Conservation (phyloP, 2,329 filamentous ascomycete species). For the Gaeumannomyces sp. region DNA sequence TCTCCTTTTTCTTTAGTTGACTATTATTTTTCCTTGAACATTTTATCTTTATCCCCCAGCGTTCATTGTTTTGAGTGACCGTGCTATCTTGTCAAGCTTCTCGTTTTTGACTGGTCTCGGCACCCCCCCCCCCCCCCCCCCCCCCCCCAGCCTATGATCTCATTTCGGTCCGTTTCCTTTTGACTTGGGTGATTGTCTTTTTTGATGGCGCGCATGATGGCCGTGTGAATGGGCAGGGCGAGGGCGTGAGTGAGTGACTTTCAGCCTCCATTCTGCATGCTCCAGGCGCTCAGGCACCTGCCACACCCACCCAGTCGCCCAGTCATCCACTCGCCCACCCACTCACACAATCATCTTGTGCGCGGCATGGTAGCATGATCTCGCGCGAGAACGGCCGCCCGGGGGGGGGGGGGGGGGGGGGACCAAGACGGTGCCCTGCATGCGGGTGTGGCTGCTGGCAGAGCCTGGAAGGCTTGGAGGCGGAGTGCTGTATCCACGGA, state of each 20-base stretch:
- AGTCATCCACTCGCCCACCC: not conserved
- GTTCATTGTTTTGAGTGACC: not conserved
- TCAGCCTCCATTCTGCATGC: not conserved
- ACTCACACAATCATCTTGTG: not conserved
- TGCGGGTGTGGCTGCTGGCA: not conserved
- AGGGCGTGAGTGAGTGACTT: not conserved
- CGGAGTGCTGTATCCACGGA: not conserved
- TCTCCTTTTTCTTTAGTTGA: not conserved
- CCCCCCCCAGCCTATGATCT: too few relatives aligned
- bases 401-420: too few relatives aligned
- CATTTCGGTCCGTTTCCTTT: not conserved
- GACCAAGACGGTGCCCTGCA: not conserved
- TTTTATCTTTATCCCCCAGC: not conserved
- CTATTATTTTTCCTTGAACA: not conserved
- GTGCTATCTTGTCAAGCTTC: not conserved
- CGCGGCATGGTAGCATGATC: not conserved
- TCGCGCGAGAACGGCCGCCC: not conserved
- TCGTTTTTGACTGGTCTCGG: not conserved
- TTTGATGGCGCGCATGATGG: not conserved
- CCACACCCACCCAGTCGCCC: too few relatives aligned
- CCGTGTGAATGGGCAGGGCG: not conserved
- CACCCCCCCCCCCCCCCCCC: too few relatives aligned
- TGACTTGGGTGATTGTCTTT: not conserved
- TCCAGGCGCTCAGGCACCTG: not conserved
- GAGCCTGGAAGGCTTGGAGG: slow-evolving; percentile 27